Conservation (phyloP, 225 moss, liverwort and hornwort species). For the Marchantia paleacea region DNA sequence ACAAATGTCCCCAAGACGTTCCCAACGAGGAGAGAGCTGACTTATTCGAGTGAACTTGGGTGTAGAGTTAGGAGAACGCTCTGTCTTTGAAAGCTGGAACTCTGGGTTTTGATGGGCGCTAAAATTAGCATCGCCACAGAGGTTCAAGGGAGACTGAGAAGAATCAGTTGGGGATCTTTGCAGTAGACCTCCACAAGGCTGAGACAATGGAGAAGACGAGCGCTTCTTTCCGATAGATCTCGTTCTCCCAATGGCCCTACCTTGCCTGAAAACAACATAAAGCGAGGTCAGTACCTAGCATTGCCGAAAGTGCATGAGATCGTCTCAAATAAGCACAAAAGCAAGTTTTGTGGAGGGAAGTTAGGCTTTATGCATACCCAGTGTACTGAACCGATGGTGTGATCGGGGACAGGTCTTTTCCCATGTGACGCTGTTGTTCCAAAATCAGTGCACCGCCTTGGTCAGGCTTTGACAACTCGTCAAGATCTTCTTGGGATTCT, state of each 20-base stretch:
- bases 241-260: conserved; percentile 59
- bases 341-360: not conserved
- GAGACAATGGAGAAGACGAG: conserved; percentile 53
- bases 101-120: conserved; percentile 52
- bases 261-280: conserved; percentile 47
- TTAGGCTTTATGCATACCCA: conserved; percentile 40
- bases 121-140: conserved; percentile 48
- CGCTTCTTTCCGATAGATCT: conserved; percentile 66
- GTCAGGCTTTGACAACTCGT: conserved; percentile 55
- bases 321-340: not conserved
- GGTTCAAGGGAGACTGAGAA: conserved; percentile 52
- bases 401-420: conserved; percentile 74
- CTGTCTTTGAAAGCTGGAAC: conserved; percentile 45
- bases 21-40: conserved; percentile 87
- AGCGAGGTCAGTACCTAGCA: not conserved
- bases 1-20: conserved; percentile 81
- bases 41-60: conserved; percentile 67
- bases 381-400: conserved; percentile 79
- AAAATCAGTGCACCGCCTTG: conserved; percentile 32
- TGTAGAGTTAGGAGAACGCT: conserved; percentile 63
- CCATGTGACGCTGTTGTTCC: conserved; percentile 51
- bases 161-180: conserved; percentile 28
- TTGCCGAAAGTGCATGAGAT: not conserved
- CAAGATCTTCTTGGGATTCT: conserved; percentile 55
- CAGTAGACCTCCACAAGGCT: conserved; percentile 23